Conservation (phyloP, 768 basidiomycete genomes). For the Collybia mongolica region DNA sequence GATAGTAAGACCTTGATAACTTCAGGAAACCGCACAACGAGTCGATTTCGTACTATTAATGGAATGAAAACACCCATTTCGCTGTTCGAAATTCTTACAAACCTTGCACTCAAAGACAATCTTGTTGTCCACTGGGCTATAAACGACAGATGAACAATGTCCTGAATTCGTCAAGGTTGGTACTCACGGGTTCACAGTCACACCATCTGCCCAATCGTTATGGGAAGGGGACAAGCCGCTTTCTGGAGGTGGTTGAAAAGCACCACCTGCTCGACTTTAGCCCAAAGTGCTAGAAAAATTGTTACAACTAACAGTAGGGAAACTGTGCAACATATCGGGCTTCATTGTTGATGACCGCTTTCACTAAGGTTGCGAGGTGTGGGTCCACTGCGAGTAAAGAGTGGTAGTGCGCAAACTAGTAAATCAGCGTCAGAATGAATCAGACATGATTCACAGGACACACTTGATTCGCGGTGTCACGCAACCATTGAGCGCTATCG, state of each 20-base stretch:
- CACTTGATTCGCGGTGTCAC: conserved; percentile 80
- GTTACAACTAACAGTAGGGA: conserved; percentile 66
- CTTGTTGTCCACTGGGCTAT: conserved; percentile 63
- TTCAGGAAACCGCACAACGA: conserved; percentile 80
- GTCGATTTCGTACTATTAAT: conserved; percentile 71
- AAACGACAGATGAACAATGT: not conserved
- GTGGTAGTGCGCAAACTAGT: conserved; percentile 70
- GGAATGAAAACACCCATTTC: not conserved
- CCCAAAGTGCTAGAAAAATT: not conserved
- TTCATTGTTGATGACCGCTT: conserved; percentile 83
- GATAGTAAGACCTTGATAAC: conserved; percentile 69
- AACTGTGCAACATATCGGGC: conserved; percentile 69
- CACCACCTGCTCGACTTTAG: conserved; percentile 40
- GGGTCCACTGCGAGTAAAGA: conserved; percentile 54
- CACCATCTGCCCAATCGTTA: conserved; percentile 69
- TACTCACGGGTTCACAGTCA: conserved; percentile 72
- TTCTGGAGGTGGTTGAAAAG: conserved; percentile 80
- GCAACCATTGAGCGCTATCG: conserved; percentile 76
- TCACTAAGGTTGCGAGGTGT: conserved; percentile 62
- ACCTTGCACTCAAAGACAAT: conserved; percentile 87
- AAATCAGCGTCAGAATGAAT: conserved; percentile 4
- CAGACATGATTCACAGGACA: conserved; percentile 5
- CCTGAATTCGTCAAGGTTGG: not conserved
- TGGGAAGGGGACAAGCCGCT: conserved; percentile 62
- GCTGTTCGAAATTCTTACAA: not conserved